Base-by-base conservation (phyloP, 441 rosid genomes). In the Mallotus repandus region DNA sequence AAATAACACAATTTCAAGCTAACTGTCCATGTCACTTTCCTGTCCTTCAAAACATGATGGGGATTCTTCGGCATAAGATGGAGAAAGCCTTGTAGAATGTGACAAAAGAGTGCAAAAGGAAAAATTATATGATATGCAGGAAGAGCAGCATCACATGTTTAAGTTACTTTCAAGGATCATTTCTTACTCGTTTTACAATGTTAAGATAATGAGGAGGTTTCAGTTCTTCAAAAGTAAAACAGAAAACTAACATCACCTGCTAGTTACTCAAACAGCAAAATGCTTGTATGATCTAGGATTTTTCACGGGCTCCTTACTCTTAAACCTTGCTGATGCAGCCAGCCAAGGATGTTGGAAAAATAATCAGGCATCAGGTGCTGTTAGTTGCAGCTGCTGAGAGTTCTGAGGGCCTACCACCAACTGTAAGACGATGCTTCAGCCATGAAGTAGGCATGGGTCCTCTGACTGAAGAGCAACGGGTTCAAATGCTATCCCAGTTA, bases 341-440 rank as follows among this genome's bases (percentile, higher is more conserved):
- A 59, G 22, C 70, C 71, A 75, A 81, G 78, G 81, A 81, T 77
- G 50, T 54, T 74, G 81, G 79, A 79, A 84, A 79, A 69, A 75
- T 69, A 75, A 70, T 70, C 75, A 72, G 78, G 81, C 85, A 78
- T 75, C 90, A 83, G 85, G 92, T 93, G 78, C 85, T 91, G 56
- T 79, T 96, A 74, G 89, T 96, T 80, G 98, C 94, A 58, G 86
- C 95, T 74, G 89, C 96, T 74, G 97, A 96, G 73, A 86, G 85
- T 76, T 79, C 94, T 72, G 99, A 93, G 83, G 98, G 98, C 68
- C 84, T 96, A 69, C 90, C 97, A 61, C 90, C 96, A 73, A 79
- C 86, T 71, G 85, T 96, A 72, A 83, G 98, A 77, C 96, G 98
- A 80, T 95, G 99, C 89, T 93, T 95, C 83, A 93, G 98, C 87